phyloP scores from a whole-genome alignment of 2,329 filamentous ascomycete species.

The Colletotrichum agaves region DNA sequence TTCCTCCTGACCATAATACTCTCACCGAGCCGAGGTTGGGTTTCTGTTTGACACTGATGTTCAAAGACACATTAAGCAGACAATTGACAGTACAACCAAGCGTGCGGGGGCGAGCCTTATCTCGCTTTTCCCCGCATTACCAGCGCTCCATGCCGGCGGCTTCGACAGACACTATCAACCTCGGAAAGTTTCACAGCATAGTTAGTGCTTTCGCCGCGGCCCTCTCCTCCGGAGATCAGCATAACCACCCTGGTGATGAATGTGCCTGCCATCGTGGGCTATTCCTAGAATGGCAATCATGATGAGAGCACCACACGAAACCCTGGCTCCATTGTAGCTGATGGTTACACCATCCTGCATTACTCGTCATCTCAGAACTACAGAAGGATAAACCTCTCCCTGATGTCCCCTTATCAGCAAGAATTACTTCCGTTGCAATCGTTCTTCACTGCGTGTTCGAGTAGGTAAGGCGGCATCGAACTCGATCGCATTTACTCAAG shows the following conservation, averaged over 20 bases:
- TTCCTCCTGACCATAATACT: conserved; percentile 3
- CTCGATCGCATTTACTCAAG: no score
- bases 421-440: no score
- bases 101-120: neutral
- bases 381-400: no score
- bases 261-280: neutral
- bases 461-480: no score
- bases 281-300: conserved; percentile 9
- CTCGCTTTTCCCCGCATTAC: conserved; percentile 7
- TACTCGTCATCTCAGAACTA: no score
- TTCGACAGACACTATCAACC: neutral
- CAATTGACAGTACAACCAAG: no score
- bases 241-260: neutral
- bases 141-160: neutral
- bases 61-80: no score
- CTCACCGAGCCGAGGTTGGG: neutral
- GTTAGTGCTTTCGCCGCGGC: neutral
- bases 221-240: conserved; percentile 2
- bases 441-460: no score
- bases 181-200: neutral
- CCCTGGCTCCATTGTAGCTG: no score
- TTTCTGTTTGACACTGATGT: no score
- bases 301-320: neutral
- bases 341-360: no score
- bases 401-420: no score